A percentile compares a stretch with the other conserved stretches of the same genome.
These are phyloP conservation scores for Tricholoma sp. DNA, from an alignment of 768 basidiomycete genomes.

Conservation along the genomic window DNA sequence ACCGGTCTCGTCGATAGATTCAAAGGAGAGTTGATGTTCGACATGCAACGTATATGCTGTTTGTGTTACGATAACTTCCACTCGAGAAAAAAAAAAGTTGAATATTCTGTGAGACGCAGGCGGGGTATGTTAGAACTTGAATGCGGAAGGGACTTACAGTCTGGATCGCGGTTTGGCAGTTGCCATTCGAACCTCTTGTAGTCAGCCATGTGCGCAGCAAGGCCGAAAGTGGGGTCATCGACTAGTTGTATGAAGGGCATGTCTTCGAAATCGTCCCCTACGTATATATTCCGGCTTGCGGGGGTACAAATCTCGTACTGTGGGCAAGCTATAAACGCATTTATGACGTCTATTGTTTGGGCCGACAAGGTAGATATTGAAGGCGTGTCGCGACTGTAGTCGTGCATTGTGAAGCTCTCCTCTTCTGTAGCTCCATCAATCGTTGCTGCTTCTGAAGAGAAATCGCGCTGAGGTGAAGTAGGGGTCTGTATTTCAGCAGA, in stretches of 20 bases:
- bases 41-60: slow-evolving; percentile 37
- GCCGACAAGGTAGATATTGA: slow-evolving; percentile 9
- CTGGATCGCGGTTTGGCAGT: slow-evolving; percentile 23
- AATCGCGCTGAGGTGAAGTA: not conserved
- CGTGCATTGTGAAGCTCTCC: slow-evolving; percentile 12
- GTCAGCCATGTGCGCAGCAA: slow-evolving; percentile 29
- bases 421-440: not conserved
- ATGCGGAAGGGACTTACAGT: slow-evolving; percentile 25
- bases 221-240: slow-evolving; percentile 54
- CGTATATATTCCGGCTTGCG: slow-evolving; percentile 37
- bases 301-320: slow-evolving; percentile 58
- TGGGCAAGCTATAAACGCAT: slow-evolving; percentile 22
- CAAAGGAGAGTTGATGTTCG: slow-evolving; percentile 31
- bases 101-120: slow-evolving; percentile 1
- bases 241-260: slow-evolving; percentile 60
- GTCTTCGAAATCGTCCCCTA: slow-evolving; percentile 52
- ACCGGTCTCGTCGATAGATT: slow-evolving; percentile 44
- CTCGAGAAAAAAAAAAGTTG: slow-evolving; percentile 25
- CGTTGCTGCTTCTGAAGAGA: not conserved
- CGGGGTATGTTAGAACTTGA: not conserved
- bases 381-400: slow-evolving; percentile 7
- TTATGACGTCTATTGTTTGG: slow-evolving; percentile 6
- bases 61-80: slow-evolving; percentile 48
- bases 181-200: slow-evolving; percentile 53
- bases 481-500: not conserved